phyloP scores from a whole-genome alignment of 2,329 filamentous ascomycete species.

The Fusarium goolgardi region DNA sequence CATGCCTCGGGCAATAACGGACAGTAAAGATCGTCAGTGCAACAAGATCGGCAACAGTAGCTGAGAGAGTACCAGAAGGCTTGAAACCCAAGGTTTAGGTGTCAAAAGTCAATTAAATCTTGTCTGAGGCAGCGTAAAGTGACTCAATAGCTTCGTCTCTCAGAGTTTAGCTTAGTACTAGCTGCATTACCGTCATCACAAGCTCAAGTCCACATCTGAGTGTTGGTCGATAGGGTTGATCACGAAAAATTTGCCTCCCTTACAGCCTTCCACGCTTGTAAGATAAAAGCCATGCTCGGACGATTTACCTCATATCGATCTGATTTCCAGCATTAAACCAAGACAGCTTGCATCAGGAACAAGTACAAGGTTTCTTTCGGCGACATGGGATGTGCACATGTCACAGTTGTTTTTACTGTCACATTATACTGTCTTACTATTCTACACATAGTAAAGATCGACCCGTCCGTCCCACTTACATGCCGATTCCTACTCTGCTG shows the following conservation, averaged over 20 bases:
- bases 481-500: constrained; percentile 20
- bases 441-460: not conserved
- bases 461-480: not conserved
- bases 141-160: not conserved
- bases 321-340: not conserved
- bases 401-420: not conserved
- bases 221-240: no score
- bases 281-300: not conserved
- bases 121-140: not conserved
- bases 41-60: not conserved
- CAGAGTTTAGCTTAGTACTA: not conserved
- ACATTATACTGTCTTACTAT: not conserved
- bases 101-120: no score
- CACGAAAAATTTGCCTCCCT: not conserved
- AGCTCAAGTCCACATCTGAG: not conserved
- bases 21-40: not conserved
- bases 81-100: no score
- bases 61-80: not conserved
- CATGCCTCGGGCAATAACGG: not conserved
- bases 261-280: not conserved
- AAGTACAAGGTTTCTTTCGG: not conserved
- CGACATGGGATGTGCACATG: not conserved
- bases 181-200: not conserved
- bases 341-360: not conserved
- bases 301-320: constrained; percentile 7